Conservation (phyloP, 768 basidiomycete genomes). For the Terana coerulea region DNA sequence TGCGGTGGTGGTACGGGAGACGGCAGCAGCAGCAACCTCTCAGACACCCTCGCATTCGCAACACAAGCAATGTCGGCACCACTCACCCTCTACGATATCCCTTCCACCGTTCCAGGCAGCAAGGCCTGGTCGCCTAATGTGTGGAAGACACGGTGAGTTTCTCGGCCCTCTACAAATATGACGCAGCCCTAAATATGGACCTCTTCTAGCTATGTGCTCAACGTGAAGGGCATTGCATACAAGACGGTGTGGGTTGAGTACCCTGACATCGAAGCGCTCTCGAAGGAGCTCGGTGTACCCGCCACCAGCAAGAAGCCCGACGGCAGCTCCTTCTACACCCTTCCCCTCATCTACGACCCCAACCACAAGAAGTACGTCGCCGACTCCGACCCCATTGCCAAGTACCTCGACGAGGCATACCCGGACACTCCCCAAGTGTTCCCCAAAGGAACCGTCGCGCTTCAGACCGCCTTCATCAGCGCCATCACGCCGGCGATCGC, state of each 20-base stretch:
- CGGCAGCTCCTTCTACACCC: conserved; percentile 35
- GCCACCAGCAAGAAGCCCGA: conserved; percentile 29
- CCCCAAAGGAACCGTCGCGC: conserved; percentile 32
- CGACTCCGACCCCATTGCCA: conserved; percentile 44
- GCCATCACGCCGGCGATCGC: not conserved
- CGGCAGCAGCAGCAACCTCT: too few relatives aligned
- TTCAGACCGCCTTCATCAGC: conserved; percentile 36
- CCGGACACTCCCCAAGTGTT: conserved; percentile 39
- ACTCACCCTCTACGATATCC: conserved; percentile 39
- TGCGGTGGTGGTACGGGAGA: too few relatives aligned
- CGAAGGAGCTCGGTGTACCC: conserved; percentile 31
- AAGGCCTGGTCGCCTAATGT: conserved; percentile 34
- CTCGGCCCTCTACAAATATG: conserved; percentile 3
- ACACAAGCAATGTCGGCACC: conserved; percentile 17
- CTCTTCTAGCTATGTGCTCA: conserved; percentile 22
- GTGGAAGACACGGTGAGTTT: conserved; percentile 20
- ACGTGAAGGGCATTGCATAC: conserved; percentile 37
- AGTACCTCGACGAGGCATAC: conserved; percentile 49
- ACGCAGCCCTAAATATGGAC: not conserved
- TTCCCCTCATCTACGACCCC: conserved; percentile 49
- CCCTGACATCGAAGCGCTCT: conserved; percentile 37
- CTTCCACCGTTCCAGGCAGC: conserved; percentile 21
- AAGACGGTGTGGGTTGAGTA: conserved; percentile 46
- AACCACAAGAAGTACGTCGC: conserved; percentile 33
- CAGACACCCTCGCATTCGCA: too few relatives aligned